Base-by-base conservation (phyloP, 768 basidiomycete species). In the Boletus subparvulus region DNA sequence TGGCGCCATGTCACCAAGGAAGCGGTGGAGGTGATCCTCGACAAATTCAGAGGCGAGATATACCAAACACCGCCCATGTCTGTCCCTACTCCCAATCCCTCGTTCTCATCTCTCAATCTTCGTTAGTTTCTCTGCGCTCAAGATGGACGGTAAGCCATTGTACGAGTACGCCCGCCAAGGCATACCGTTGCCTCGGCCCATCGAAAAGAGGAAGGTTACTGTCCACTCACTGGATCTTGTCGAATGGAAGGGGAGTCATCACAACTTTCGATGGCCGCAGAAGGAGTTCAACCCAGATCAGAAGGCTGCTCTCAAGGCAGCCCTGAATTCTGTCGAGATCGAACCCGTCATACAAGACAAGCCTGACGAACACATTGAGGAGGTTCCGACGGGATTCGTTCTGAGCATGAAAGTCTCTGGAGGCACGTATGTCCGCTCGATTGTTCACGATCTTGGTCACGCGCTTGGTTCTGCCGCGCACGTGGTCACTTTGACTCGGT, bases 121-220 rank as follows among this genome's bases (percentile, higher is more conserved):
- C 47, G 8, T 30, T 68, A 98, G 96, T 68, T 99, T 95, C 74
- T 98, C 97, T 11, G 97, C 97, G 2, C 79, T 98, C 36, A 98
- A 98, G 73, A 98, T 98, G 95, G 94, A 98, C 62, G 97, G 97
- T 1, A 92, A 83, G 71, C 93, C 93, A 0, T 72, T 98, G 36
- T 93, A 98, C 70, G 95, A 98, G 64, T 99, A 98, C 68, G 97
- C 97, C 19, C 85, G 97, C 3, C 80, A 88, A 66, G 90, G 90
- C 9, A 90, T 88, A 42, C 92, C 95, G 0, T 82, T 99, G 16
- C 97, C 97, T 33, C 86, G 94, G 10, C 90, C 96, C n/a, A 95
- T 99, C 58, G 92, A 94, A 65, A 72, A 87, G 47, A 88, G 97
- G 12, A 80, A 83, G 60, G 89, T 90, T 19, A 92, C 85, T 10